Evolutionary conservation across 768 basidiomycete species (phyloP).

Genomic region (Collybia sp.): DNA sequence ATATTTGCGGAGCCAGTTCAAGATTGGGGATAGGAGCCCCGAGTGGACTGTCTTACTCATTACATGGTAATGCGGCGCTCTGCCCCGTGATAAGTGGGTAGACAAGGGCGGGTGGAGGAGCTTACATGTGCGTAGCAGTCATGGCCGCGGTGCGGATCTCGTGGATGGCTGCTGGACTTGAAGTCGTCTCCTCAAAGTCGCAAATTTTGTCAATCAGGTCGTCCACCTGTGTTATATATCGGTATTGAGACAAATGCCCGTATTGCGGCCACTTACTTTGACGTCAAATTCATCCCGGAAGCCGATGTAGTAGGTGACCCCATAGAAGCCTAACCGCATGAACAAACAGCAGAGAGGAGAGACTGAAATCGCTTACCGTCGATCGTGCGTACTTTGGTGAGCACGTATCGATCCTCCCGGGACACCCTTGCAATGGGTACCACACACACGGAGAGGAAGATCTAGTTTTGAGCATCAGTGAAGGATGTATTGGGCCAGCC

Average conservation of each 20-base stretch:
- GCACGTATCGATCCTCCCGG: conserved; percentile 45
- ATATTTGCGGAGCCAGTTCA: conserved; percentile 1
- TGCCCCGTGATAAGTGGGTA: not conserved
- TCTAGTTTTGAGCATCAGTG: conserved; percentile 22
- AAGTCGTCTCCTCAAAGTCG: conserved; percentile 1
- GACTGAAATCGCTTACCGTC: conserved; percentile 30
- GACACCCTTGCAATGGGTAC: conserved; percentile 47
- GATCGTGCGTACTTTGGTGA: conserved; percentile 52
- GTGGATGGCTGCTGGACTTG: not conserved
- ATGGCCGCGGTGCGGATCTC: conserved; percentile 1
- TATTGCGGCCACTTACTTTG: conserved; percentile 17
- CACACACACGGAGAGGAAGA: conserved; percentile 58
- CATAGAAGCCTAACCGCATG: conserved; percentile 46
- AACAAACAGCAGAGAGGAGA: not conserved
- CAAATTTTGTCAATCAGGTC: conserved; percentile 26
- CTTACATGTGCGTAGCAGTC: conserved; percentile 3
- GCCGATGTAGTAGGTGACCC: conserved; percentile 53
- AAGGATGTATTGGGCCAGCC: not conserved
- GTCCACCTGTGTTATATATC: conserved; percentile 20
- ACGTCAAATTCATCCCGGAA: conserved; percentile 61
- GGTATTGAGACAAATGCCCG: not conserved
- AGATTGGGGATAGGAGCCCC: not conserved
- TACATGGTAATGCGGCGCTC: conserved; percentile 3
- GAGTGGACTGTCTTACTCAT: not conserved
- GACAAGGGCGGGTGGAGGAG: not conserved